phyloP scores from a whole-genome alignment of 2,329 filamentous ascomycete species.

The Rhynchosporium secalis region DNA sequence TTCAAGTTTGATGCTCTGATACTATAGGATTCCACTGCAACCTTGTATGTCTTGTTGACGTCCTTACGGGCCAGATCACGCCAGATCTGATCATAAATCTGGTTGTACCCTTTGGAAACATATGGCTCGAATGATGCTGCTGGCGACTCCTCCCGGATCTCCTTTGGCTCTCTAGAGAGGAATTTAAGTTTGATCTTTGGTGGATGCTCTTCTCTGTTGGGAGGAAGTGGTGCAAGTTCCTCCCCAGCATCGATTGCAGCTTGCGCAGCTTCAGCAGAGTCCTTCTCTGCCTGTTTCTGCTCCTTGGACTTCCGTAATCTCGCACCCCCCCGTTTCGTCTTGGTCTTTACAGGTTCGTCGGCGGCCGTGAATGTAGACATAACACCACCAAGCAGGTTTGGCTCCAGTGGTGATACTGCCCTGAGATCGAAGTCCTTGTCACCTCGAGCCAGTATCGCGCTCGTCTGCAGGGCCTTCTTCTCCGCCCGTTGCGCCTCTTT shows the following conservation, averaged over 20 bases:
- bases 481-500: constrained; percentile 86
- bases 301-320: constrained; percentile 90
- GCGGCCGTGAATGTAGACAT: constrained; percentile 77
- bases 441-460: constrained; percentile 81
- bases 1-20: constrained; percentile 94
- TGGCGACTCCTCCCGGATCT: constrained; percentile 47
- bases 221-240: constrained; percentile 60
- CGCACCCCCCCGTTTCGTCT: constrained; percentile 51
- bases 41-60: constrained; percentile 85
- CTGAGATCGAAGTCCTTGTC: constrained; percentile 73
- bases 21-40: constrained; percentile 81
- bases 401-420: constrained; percentile 68
- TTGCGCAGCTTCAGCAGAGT: constrained; percentile 83
- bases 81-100: constrained; percentile 97
- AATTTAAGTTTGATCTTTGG: constrained; percentile 65
- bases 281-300: constrained; percentile 78
- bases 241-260: constrained; percentile 78
- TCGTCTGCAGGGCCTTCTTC: constrained; percentile 90
- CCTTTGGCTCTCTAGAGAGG: constrained; percentile 45
- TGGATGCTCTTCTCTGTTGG: constrained; percentile 36
- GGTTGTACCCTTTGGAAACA: constrained; percentile 90
- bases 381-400: constrained; percentile 80
- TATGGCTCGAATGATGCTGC: constrained; percentile 48
- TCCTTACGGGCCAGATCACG: constrained; percentile 92
- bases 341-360: constrained; percentile 51